Evolutionary conservation across 1,284 basidiomycete species (phyloP).

Genomic region (Golubevia sp.): DNA sequence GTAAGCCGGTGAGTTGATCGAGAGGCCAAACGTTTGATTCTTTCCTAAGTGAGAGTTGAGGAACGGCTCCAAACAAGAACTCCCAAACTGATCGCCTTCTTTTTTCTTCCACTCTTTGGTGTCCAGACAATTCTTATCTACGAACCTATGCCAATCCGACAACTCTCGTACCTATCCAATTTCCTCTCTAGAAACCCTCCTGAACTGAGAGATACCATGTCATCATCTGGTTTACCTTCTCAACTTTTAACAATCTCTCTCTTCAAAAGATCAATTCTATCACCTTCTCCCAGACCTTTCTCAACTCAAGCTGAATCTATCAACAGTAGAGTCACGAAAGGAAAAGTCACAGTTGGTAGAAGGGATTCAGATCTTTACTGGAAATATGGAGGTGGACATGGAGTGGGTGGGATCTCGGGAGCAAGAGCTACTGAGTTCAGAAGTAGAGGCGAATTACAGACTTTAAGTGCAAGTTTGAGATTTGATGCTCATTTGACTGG

Average conservation of each 20-base stretch:
- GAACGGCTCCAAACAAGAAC: no score
- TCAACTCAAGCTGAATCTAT: not conserved
- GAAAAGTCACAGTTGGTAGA: slow-evolving; percentile 30
- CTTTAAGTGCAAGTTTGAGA: slow-evolving; percentile 34
- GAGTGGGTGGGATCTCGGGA: slow-evolving; percentile 13
- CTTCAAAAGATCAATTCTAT: slow-evolving; percentile 27
- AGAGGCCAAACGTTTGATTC: no score
- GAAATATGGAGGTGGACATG: slow-evolving; percentile 34
- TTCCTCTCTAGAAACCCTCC: slow-evolving; percentile 30
- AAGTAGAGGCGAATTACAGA: slow-evolving; percentile 49
- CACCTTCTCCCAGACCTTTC: slow-evolving; percentile 15
- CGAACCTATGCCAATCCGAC: slow-evolving; percentile 26
- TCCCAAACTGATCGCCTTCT: no score
- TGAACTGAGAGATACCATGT: not conserved
- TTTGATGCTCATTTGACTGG: slow-evolving; percentile 55
- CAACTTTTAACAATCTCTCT: slow-evolving; percentile 40
- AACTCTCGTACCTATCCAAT: slow-evolving; percentile 18
- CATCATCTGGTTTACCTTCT: slow-evolving; percentile 15
- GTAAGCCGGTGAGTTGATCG: slow-evolving; percentile 7
- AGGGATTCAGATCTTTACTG: slow-evolving; percentile 37
- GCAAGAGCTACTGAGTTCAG: slow-evolving; percentile 21
- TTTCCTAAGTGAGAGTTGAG: no score
- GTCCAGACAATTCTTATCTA: slow-evolving; percentile 13
- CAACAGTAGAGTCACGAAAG: not conserved
- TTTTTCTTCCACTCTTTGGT: slow-evolving; percentile 7